Evolutionary conservation across 331 rosid genomes (phyloP), one percentile per base, ranked within the genome.

Genomic region (Rosa hybrid): DNA sequence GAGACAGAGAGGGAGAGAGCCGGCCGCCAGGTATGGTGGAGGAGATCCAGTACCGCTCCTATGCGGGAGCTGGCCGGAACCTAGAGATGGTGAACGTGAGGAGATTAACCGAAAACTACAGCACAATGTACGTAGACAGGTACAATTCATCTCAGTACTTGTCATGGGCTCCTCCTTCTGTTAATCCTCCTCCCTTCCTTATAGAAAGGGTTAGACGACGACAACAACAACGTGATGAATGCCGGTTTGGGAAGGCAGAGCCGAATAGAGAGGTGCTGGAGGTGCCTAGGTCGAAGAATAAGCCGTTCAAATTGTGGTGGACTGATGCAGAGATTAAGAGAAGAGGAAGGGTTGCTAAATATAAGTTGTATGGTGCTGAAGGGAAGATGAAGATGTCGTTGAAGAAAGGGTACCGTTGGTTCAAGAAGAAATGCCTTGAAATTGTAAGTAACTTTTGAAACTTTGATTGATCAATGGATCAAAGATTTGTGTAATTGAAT

Each of bases 361-460:
- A 94, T 82, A 92, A 91, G 81, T 17, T 83, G 8, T 94, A 92
- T 5, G 42, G 80, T 3, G 53, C 89, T 0, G 97, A 94, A 80
- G 91, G 90, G n/a, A 94, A 84, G 75, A 14, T 89, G 23, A 92
- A 90, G 76, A 74, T 2, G 59, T 87, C 92, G 56, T 2, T 94
- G n/a, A 92, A 92, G 79, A 89, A 86, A 81, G 94, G 97, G 0
- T 18, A 83, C 48, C 88, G 89, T 5, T 94, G 97, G 98, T n/a
- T 94, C 39, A 86, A 91, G 81, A 75, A 38, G 21, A 92, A 81
- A 81, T 91, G 92, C 78, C 60, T 78, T 77, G 80, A 65, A 48
- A 72, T 91, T 30, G 80, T 84, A 7, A 69, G 73, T 68, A 69
- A 82, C 62, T 7, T 84, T 67, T 84, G 79, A 77, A 34, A 50